Base-by-base conservation (phyloP, 257 asterid species). In the Solanum ossicruentum region DNA sequence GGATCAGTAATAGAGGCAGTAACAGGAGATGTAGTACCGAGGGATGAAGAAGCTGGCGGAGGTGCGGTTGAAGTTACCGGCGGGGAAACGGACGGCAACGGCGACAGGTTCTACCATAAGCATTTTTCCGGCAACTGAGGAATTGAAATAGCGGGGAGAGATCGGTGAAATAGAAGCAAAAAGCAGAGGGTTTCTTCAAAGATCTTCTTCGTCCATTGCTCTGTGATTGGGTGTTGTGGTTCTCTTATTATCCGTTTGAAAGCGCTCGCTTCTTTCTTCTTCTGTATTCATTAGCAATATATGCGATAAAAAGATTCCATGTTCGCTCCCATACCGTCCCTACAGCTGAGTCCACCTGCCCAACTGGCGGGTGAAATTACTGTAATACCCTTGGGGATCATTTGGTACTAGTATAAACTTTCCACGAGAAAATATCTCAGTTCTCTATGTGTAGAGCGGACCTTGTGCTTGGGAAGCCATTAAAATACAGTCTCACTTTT, bases 41-140 rank as follows among this genome's bases (percentile, higher is more conserved):
- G 92, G 88, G 58, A 88, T 83, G 26, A 89, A 84, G 86, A 84
- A 84, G 87, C 92, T 84, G 85, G 92, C 80, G 13, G 96, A 69
- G 83, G 89, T 84, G 11, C 89, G 87, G 75, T 87, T 87, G 87
- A 94, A 89, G 82, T 60, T 82, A 6, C 88, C 90, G 85, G 91
- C 83, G 85, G 91, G 85, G 84, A 92, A 88, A 56, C 92, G 88
- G 87, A 89, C 90, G 86, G 92, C 88, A 75, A 88, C 87, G 88
- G 93, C n/a, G 84, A 91, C 90, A 43, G 93, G 87, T 51, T 95
- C 98, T 72, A 93, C 47, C 95, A 91, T 85, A 90, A 94, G 89
- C 99, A 94, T 91, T 86, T 90, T 89, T 85, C 7, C 69, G 3
- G 45, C 23, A 57, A 70, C 77, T 77, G 23, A 51, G 85, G 6